Evolutionary conservation across 2,329 filamentous ascomycete species (phyloP), one percentile per base, ranked within the genome.

Genomic region (Cytospora piceae): DNA sequence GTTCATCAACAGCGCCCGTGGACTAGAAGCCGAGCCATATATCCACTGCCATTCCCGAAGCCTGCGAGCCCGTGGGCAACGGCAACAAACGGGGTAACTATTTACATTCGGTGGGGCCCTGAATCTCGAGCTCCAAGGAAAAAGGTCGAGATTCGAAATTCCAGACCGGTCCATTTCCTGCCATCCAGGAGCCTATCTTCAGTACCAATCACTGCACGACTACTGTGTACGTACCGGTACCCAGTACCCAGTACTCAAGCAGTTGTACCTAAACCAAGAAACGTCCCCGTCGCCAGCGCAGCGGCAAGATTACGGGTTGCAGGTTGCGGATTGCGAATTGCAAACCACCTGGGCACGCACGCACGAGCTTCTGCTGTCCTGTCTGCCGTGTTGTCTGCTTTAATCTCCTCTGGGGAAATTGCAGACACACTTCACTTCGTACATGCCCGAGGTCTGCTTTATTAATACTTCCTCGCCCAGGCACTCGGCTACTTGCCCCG

Each of bases 381-480:
- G 8, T 34, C 32, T 9, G 11, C 3, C 7, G n/a, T n/a, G n/a
- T 9, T 49, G 39, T n/a, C 39, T 42, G 15, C 11, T 49, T n/a
- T 49, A 49, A 49, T 49, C 46, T 63, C 61, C 37, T 54, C 56
- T 46, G 53, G 49, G 61, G 61, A 63, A 57, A 63, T 63, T 63
- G 55, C 60, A 62, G 17, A 20, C 8, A 8, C 17, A 42, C 17
- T 42, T 20, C 39, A 42, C 39, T 42, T 14, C 39, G 7, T 20
- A 34, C 7, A 42, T 20, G 6, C 39, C 27, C 27, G 27, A 29
- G 27, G 17, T 42, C 15, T 17, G 22, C n/a, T 22, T n/a, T 24
- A 12, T 12, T 49, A 4, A 12, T 22, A 24, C 11, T 49, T 20
- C n/a, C 7, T 49, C 2, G 4, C 9, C n/a, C 46, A 49, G n/a